Percentiles rank a stretch among this genome's conserved stretches.
phyloP scores from a whole-genome alignment of 2,329 filamentous ascomycete species.

The Alternaria tenuissima region DNA sequence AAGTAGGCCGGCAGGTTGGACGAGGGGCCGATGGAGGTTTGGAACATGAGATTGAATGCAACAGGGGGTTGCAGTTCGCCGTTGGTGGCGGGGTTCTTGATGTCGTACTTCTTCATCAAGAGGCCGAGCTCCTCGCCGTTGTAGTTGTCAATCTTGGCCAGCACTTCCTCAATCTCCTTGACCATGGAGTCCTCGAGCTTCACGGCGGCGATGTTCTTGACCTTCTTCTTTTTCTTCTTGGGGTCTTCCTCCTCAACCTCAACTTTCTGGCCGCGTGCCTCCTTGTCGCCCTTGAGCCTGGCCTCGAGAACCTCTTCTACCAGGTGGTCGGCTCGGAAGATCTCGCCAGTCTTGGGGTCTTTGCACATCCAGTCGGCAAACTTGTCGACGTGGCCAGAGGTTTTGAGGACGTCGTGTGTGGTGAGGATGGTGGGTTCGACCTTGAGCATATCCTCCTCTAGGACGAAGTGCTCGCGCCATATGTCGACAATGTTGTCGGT shows the following conservation, averaged over 20 bases:
- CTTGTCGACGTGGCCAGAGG: conserved; percentile 92
- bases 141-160: conserved; percentile 96
- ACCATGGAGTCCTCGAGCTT: conserved; percentile 88
- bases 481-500: conserved; percentile 87
- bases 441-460: conserved; percentile 95
- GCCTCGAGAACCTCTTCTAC: conserved; percentile 93
- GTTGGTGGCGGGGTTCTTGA: conserved; percentile 85
- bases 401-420: conserved; percentile 92
- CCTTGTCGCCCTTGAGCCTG: conserved; percentile 87
- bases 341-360: conserved; percentile 96
- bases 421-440: conserved; percentile 95
- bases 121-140: conserved; percentile 83
- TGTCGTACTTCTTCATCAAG: conserved; percentile 86
- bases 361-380: conserved; percentile 99
- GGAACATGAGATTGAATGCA: conserved; percentile 98
- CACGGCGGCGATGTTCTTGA: conserved; percentile 68
- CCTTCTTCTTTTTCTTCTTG: conserved; percentile 91
- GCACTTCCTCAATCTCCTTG: conserved; percentile 87
- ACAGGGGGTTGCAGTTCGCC: conserved; percentile 81
- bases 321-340: conserved; percentile 93
- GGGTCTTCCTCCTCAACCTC: conserved; percentile 77
- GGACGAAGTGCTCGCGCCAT: conserved; percentile 93
- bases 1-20: conserved; percentile 75
- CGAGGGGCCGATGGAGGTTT: conserved; percentile 91
- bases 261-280: conserved; percentile 82